Percentiles rank a stretch among this genome's conserved stretches.
These are phyloP conservation scores for Carnegiea gigantea DNA, from an alignment of 179 eudicot genomes.

Conservation along the genomic window DNA sequence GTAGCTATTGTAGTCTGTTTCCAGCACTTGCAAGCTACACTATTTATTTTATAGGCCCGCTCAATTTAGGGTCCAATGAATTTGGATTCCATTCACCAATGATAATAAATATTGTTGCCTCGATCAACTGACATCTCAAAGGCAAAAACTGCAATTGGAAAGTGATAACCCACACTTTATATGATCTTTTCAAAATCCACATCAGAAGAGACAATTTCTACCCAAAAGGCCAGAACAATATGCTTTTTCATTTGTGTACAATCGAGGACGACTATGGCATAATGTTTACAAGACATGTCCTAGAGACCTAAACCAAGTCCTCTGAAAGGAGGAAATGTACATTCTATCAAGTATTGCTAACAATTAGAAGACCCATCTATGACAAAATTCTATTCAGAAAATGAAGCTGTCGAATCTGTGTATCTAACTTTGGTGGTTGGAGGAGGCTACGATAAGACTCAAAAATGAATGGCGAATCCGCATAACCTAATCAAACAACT, in stretches of 20 bases:
- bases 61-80: too few species aligned
- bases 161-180: too few species aligned
- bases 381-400: neutral
- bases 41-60: too few species aligned
- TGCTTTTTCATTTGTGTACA: neutral
- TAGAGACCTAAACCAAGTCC: slow-evolving; percentile 17
- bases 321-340: slow-evolving; percentile 18
- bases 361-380: slow-evolving; percentile 10
- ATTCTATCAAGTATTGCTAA: slow-evolving; percentile 14
- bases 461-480: neutral
- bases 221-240: neutral
- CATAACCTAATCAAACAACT: neutral
- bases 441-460: neutral
- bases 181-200: too few species aligned
- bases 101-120: too few species aligned
- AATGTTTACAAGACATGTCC: neutral
- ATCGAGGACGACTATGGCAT: neutral
- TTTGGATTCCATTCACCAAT: too few species aligned
- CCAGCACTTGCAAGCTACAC: too few species aligned
- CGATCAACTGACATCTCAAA: too few species aligned
- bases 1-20: too few species aligned
- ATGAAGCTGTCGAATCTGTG: slow-evolving; percentile 9
- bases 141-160: too few species aligned
- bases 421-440: neutral
- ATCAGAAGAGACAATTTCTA: neutral